These are phyloP conservation scores for Fusarium camptoceras DNA, from an alignment of 2,329 filamentous ascomycete species.

Conservation along the genomic window DNA sequence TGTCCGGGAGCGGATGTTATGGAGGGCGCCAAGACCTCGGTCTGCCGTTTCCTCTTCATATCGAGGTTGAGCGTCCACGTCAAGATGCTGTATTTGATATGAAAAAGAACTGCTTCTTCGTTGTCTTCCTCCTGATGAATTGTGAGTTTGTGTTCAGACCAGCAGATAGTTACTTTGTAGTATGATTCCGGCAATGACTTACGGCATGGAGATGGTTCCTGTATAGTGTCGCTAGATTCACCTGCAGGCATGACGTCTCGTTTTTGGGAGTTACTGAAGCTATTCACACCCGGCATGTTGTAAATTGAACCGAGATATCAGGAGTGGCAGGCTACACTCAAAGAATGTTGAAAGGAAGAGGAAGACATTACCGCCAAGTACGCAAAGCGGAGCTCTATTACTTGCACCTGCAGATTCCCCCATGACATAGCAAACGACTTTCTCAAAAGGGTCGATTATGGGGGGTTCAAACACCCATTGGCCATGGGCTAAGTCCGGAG, in stretches of 20 bases:
- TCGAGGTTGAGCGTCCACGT: constrained; percentile 55
- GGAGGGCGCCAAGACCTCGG: constrained; percentile 49
- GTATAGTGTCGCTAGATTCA: constrained; percentile 46
- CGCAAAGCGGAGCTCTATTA: constrained; percentile 22
- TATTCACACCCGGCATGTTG: constrained; percentile 33
- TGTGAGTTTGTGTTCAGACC: constrained; percentile 25
- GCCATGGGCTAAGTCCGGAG: constrained; percentile 34
- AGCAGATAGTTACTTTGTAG: not conserved
- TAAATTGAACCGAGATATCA: not conserved
- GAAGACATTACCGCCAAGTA: constrained; percentile 9
- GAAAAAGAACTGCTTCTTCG: constrained; percentile 41
- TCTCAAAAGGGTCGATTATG: constrained; percentile 21
- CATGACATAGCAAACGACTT: constrained; percentile 32
- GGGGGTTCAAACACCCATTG: constrained; percentile 31
- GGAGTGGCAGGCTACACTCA: not conserved
- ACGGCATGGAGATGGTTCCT: constrained; percentile 44
- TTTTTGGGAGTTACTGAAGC: constrained; percentile 13
- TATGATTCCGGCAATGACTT: constrained; percentile 28
- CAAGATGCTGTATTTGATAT: constrained; percentile 44
- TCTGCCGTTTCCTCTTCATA: constrained; percentile 58
- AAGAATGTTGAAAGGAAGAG: constrained; percentile 14
- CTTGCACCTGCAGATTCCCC: constrained; percentile 26
- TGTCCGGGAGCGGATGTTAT: constrained; percentile 52
- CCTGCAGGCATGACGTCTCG: constrained; percentile 40
- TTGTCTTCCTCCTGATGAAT: constrained; percentile 40